Percentiles rank a stretch among this genome's conserved stretches.
These are phyloP conservation scores for Mycosphaerella arachidis DNA, from an alignment of 2,329 filamentous ascomycete species.

Conservation along the genomic window DNA sequence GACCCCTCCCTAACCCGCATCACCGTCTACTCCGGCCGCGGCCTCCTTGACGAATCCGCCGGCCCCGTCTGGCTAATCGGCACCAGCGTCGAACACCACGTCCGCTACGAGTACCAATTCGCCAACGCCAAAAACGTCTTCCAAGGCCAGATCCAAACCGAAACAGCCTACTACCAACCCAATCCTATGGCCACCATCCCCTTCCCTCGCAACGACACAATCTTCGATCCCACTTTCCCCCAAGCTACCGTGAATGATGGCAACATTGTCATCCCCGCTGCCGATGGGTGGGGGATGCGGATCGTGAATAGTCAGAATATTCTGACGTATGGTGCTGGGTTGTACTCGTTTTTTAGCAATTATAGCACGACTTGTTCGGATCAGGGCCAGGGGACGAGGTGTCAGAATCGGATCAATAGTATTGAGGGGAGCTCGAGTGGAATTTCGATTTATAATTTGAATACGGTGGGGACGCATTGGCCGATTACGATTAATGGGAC, in stretches of 20 bases:
- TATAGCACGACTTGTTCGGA: conserved; percentile 47
- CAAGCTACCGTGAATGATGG: conserved; percentile 36
- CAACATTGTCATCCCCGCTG: conserved; percentile 32
- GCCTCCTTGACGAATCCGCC: conserved; percentile 73
- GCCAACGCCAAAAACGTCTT: conserved; percentile 71
- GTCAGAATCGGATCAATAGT: conserved; percentile 48
- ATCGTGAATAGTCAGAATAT: conserved; percentile 55
- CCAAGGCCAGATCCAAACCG: conserved; percentile 76
- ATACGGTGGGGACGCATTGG: conserved; percentile 36
- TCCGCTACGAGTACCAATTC: conserved; percentile 76
- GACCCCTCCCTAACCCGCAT: conserved; percentile 66
- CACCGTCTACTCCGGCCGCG: conserved; percentile 86
- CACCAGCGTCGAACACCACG: conserved; percentile 59
- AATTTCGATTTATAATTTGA: conserved; percentile 44
- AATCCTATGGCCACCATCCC: conserved; percentile 70
- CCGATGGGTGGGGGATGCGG: conserved; percentile 62
- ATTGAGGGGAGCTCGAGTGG: conserved; percentile 39
- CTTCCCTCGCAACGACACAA: conserved; percentile 55
- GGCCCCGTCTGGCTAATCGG: conserved; percentile 55
- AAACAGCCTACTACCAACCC: conserved; percentile 81
- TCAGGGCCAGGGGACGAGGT: conserved; percentile 37
- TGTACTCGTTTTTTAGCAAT: conserved; percentile 66
- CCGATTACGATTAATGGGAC: conserved; percentile 45
- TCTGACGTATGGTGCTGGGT: conserved; percentile 57
- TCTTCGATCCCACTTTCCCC: conserved; percentile 65